Percentiles rank a stretch among this genome's conserved stretches.
Conservation (phyloP, 257 asterid species). For the Solanum pinnatisectum region DNA sequence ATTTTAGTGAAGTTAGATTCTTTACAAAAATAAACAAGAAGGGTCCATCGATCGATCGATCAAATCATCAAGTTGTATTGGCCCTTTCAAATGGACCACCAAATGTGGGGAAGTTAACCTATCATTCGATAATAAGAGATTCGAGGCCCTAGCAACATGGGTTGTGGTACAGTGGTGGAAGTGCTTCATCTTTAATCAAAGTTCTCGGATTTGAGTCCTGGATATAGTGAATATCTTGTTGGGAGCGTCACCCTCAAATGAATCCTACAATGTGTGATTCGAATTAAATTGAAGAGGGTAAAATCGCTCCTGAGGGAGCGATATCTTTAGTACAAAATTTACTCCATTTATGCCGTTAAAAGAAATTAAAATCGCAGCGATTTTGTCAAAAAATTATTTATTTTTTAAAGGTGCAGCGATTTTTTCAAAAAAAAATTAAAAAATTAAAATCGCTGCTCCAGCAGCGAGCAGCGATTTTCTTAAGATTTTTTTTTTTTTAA, state of each 20-base stretch:
- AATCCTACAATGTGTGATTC: accelerated
- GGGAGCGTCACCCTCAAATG: background rate
- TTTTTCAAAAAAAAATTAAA: too few relatives aligned
- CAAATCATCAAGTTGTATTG: background rate
- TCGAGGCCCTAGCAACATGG: background rate
- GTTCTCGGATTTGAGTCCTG: accelerated
- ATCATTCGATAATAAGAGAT: background rate
- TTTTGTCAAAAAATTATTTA: too few relatives aligned
- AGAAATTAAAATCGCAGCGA: too few relatives aligned
- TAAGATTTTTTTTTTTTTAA: too few relatives aligned
- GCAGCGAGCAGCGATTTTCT: too few relatives aligned
- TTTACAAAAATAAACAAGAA: background rate
- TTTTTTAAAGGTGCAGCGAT: too few relatives aligned
- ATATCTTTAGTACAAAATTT: too few relatives aligned
- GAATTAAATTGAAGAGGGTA: too few relatives aligned
- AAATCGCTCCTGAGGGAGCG: too few relatives aligned
- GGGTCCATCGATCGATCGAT: background rate
- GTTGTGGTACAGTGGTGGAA: accelerated
- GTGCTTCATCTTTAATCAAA: too few relatives aligned
- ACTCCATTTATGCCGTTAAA: too few relatives aligned
- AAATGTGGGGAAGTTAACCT: background rate
- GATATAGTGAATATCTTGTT: accelerated
- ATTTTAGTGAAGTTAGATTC: background rate
- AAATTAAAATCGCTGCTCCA: too few relatives aligned
- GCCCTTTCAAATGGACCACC: background rate